Conservation (phyloP, 305 asterid genomes). For the Solanum hybrid region DNA sequence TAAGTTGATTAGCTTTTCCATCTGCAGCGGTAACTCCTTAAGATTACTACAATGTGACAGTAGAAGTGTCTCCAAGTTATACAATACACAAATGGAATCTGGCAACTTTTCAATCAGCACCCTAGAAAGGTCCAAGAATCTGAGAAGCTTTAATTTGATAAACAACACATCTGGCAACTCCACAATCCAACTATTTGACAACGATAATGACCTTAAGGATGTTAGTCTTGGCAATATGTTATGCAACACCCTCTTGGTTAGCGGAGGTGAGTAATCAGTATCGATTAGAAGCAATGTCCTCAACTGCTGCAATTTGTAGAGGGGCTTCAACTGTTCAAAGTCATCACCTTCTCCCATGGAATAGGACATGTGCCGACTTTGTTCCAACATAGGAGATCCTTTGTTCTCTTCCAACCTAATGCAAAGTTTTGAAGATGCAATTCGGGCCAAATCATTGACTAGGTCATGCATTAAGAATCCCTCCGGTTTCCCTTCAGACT, state of each 20-base stretch:
- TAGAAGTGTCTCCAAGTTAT: not conserved
- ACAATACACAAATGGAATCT: not conserved
- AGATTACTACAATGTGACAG: not conserved
- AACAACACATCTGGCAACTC: not conserved
- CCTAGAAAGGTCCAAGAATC: not conserved
- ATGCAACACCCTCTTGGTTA: not conserved
- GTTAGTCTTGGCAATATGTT: not conserved
- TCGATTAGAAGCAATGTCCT: slow-evolving; percentile 2
- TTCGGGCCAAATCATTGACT: not conserved
- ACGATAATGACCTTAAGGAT: not conserved
- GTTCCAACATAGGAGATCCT: not conserved
- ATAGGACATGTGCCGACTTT: slow-evolving; percentile 4
- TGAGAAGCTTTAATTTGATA: not conserved
- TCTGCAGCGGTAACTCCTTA: not conserved
- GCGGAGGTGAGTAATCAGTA: not conserved
- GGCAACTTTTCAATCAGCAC: not conserved
- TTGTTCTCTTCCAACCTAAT: not conserved
- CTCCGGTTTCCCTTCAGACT: not conserved
- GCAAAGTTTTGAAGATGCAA: not conserved
- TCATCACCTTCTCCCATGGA: not conserved
- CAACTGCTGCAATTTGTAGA: not conserved
- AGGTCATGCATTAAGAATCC: not conserved
- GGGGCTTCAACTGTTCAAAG: not conserved
- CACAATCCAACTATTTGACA: not conserved
- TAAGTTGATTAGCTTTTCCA: slow-evolving; percentile 9